Evolutionary conservation across 208 protist genomes (phyloP).

Genomic region (Leishmania mexicana): DNA sequence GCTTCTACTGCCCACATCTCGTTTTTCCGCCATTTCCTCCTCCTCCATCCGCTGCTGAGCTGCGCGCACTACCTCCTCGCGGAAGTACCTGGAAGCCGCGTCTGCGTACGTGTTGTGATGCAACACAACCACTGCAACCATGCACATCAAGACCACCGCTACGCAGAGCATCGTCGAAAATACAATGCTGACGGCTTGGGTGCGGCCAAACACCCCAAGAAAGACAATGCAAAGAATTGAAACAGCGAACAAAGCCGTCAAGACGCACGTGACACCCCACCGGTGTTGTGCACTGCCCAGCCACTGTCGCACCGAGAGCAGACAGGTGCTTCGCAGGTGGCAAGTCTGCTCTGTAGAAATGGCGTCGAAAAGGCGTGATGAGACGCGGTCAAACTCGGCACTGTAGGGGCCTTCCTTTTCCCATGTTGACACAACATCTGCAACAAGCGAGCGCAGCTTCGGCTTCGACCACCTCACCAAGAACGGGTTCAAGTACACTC

Average conservation of each 20-base stretch:
- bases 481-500: conserved; percentile 40
- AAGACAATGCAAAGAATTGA: conserved; percentile 47
- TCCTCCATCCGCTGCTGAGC: conserved; percentile 41
- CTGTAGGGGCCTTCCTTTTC: conserved; percentile 43
- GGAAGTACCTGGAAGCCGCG: conserved; percentile 49
- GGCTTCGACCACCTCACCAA: conserved; percentile 59
- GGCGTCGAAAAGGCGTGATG: conserved; percentile 45
- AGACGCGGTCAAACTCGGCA: conserved; percentile 50
- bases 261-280: conserved; percentile 11
- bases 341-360: conserved; percentile 53
- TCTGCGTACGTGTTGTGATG: conserved; percentile 73
- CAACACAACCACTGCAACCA: conserved; percentile 38
- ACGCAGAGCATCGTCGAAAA: conserved; percentile 41
- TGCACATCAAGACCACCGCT: conserved; percentile 28
- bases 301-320: conserved; percentile 48
- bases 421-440: conserved; percentile 48
- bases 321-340: conserved; percentile 41
- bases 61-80: conserved; percentile 37
- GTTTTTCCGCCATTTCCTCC: conserved; percentile 20
- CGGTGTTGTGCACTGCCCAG: conserved; percentile 38
- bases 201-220: conserved; percentile 36
- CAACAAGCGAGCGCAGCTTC: conserved; percentile 36
- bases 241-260: conserved; percentile 18
- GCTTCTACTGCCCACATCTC: background rate
- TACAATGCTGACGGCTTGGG: conserved; percentile 28